Evolutionary conservation across 805 yeast genomes (phyloP), one percentile per base, ranked within the genome.

Genomic region (Candida caryicola): DNA sequence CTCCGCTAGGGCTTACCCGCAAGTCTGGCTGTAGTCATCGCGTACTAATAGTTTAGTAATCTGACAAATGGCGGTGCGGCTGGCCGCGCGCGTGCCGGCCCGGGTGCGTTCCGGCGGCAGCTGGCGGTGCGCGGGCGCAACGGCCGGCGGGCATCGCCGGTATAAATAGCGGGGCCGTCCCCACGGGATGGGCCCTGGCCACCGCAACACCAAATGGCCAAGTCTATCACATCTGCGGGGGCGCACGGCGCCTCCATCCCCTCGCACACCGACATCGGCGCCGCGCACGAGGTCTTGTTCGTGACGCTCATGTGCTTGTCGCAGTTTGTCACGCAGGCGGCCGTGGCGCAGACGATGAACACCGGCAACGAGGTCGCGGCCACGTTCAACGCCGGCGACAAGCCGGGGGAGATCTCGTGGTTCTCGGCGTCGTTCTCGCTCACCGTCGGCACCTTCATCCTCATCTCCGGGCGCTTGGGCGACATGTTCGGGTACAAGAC

Each of bases 391-490:
- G 64, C 62, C 3, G 47, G 33, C 15, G 52, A 46, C 32, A 19
- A 34, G 10, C 50, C 59, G 1, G 66, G 69, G 3, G 62, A 61
- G 34, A 47, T 56, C 7, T 52, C 66, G 5, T 64, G 69, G 69
- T 63, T 64, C 36, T 44, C 64, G 0, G 64, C 67, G 1, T 47
- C 65, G 1, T 62, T 51, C 31, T 57, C 68, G 3, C 46, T 64
- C 31, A 60, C 65, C 1, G 66, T 60, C 13, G 69, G 69, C 12
- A 62, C 69, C 2, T 64, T 64, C 36, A 63, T 63, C 32, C 45
- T 63, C 10, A 49, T 59, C 1, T 51, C 60, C 2, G 69, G 69
- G 2, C 50, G 66, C 21, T 33, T 64, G 17, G 69, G 69, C 10
- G 69, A 63, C 40, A 40, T 61, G 49, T 56, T 55, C 39, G 69